Conservation (phyloP, 225 moss, liverwort and hornwort genomes). For the Antitrichia curtipendula region DNA sequence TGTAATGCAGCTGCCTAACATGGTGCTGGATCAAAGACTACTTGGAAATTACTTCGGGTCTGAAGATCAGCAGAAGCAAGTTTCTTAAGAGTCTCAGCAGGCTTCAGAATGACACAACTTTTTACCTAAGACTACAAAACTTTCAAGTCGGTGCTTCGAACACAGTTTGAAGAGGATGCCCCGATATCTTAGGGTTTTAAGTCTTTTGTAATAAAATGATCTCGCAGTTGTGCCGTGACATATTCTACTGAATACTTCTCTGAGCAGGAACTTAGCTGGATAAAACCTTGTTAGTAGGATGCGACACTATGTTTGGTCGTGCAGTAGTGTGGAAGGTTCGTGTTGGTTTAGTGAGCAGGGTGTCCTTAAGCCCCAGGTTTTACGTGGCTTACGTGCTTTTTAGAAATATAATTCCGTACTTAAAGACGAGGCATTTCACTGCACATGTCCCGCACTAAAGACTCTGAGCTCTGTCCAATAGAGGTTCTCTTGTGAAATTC, state of each 20-base stretch:
- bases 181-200: background rate
- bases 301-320: background rate
- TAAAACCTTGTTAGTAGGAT: background rate
- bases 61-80: slow-evolving; percentile 30
- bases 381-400: background rate
- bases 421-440: background rate
- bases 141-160: background rate
- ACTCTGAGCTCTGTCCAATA: background rate
- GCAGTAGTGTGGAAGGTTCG: background rate
- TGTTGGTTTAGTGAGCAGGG: background rate
- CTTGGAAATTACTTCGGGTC: slow-evolving; percentile 65
- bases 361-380: background rate
- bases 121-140: background rate
- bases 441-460: background rate
- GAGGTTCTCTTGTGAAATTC: background rate
- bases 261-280: background rate
- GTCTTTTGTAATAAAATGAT: background rate
- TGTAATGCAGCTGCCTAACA: slow-evolving; percentile 66
- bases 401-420: background rate
- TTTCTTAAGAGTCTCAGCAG: slow-evolving; percentile 1
- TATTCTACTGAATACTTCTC: background rate
- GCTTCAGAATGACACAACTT: background rate
- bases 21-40: slow-evolving; percentile 85
- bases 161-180: background rate
- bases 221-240: background rate